These are phyloP conservation scores for Sungouiozyma intestinalis DNA, from an alignment of 805 yeast genomes.

Conservation along the genomic window DNA sequence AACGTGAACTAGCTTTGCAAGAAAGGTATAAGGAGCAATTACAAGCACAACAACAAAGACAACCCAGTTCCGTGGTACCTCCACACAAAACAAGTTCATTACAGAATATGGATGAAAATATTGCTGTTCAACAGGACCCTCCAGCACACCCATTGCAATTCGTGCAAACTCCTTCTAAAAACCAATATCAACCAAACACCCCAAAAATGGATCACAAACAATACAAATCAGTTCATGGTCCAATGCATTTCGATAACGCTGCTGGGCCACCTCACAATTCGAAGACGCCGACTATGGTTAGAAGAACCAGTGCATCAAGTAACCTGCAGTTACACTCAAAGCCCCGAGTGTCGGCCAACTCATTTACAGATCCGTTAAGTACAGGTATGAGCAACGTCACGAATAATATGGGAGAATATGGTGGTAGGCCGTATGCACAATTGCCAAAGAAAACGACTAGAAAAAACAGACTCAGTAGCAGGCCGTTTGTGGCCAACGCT, in stretches of 20 bases:
- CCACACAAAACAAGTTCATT: neutral
- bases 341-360: constrained; percentile 8
- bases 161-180: neutral
- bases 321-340: constrained; percentile 7
- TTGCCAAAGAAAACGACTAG: constrained; percentile 25
- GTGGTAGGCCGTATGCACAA: constrained; percentile 5
- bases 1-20: constrained; percentile 2
- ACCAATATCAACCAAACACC: constrained; percentile 2
- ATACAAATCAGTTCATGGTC: too few relatives aligned
- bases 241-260: too few relatives aligned
- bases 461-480: constrained; percentile 24
- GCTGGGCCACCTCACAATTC: too few relatives aligned
- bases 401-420: constrained; percentile 2
- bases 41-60: constrained; percentile 3
- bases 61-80: neutral
- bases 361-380: constrained; percentile 16
- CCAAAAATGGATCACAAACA: neutral
- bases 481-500: constrained; percentile 22
- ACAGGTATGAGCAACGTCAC: constrained; percentile 8
- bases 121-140: neutral
- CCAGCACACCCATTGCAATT: neutral
- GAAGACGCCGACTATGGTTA: too few relatives aligned
- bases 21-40: constrained; percentile 1
- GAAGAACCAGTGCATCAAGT: constrained; percentile 8
- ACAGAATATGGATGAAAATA: too few relatives aligned